Conservation (phyloP, 1,284 basidiomycete genomes). For the Cryptococcus sp. region DNA sequence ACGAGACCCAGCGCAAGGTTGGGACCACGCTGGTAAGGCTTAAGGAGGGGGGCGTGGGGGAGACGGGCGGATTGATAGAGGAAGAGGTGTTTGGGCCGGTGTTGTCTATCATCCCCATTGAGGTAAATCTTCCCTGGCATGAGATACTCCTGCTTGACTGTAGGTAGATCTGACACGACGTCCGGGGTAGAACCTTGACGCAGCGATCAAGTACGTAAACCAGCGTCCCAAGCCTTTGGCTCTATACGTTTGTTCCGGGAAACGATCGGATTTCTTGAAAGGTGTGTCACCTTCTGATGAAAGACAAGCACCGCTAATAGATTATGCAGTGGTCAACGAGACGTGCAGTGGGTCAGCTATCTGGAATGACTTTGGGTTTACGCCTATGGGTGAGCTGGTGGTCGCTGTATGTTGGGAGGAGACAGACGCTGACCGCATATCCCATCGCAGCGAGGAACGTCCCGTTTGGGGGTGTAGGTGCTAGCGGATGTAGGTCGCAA, state of each 20-base stretch:
- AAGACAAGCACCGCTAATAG: background rate
- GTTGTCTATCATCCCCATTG: constrained; percentile 72
- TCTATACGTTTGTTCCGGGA: constrained; percentile 47
- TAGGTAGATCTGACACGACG: background rate
- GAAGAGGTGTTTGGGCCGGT: constrained; percentile 72
- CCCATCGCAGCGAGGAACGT: constrained; percentile 29
- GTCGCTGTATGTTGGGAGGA: background rate
- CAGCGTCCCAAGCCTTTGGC: constrained; percentile 43
- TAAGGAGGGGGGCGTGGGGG: constrained; percentile 56
- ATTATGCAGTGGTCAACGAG: constrained; percentile 32
- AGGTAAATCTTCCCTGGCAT: constrained; percentile 43
- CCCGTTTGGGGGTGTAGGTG: constrained; percentile 50
- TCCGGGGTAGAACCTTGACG: constrained; percentile 57
- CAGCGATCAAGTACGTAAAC: constrained; percentile 69
- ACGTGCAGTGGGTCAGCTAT: constrained; percentile 44
- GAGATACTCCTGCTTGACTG: background rate
- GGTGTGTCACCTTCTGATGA: constrained; percentile 16
- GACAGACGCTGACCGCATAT: background rate
- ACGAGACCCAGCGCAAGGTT: constrained; percentile 53
- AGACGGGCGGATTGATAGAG: constrained; percentile 64
- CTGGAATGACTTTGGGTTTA: constrained; percentile 47
- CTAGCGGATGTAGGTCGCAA: constrained; percentile 39
- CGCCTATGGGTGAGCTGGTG: constrained; percentile 27
- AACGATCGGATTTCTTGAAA: constrained; percentile 34
- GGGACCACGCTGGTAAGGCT: constrained; percentile 54